Conservation (phyloP, 345 rosid species). For the Gossypium herbaceum region DNA sequence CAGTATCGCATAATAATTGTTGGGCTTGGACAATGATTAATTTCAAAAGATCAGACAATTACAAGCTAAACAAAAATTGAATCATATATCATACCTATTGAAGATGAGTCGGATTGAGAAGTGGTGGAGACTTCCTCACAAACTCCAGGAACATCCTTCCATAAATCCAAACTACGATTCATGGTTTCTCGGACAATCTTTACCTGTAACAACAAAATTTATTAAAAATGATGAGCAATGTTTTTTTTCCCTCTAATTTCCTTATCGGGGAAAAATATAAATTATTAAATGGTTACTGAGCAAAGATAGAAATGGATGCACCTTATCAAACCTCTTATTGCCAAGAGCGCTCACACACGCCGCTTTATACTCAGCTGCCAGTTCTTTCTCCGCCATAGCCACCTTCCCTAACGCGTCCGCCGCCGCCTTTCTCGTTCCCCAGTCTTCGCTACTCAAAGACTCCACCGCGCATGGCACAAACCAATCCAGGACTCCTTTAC, state of each 20-base stretch:
- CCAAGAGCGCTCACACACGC: conserved; percentile 47
- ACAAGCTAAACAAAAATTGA: conserved; percentile 18
- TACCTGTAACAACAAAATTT: conserved; percentile 40
- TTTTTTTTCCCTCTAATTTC: background rate
- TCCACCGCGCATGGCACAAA: conserved; percentile 56
- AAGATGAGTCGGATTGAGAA: conserved; percentile 42
- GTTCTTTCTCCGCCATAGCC: conserved; percentile 50
- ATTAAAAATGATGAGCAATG: background rate
- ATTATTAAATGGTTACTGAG: background rate
- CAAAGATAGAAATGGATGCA: conserved; percentile 16
- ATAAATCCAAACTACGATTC: conserved; percentile 64
- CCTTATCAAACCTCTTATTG: conserved; percentile 84
- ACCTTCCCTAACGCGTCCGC: conserved; percentile 79
- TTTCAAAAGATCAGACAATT: background rate
- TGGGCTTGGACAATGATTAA: background rate
- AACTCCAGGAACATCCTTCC: conserved; percentile 64
- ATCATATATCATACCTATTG: conserved; percentile 35
- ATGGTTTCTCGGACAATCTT: conserved; percentile 87
- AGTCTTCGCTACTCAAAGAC: conserved; percentile 66
- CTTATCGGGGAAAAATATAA: background rate
- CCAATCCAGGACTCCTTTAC: conserved; percentile 59
- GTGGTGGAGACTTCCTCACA: conserved; percentile 37
- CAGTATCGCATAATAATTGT: too few species aligned
- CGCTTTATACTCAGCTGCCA: conserved; percentile 50
- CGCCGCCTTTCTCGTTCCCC: conserved; percentile 87